These are phyloP conservation scores for Sideroxylon spinosum DNA, from an alignment of 179 eudicot genomes.

Conservation along the genomic window DNA sequence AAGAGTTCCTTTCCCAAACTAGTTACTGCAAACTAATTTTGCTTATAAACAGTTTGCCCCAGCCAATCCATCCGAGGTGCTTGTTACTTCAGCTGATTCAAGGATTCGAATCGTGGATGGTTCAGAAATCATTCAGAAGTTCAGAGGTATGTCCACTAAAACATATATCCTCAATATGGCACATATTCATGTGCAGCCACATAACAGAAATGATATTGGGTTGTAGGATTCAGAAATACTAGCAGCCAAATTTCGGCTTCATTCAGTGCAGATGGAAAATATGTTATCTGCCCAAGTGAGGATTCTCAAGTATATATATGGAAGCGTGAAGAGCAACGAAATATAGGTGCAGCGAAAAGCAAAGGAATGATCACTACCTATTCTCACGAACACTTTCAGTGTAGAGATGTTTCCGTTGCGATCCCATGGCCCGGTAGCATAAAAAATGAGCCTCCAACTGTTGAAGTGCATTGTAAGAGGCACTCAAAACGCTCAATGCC, in stretches of 20 bases:
- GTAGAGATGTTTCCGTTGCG: conserved; percentile 78
- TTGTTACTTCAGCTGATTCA: conserved; percentile 89
- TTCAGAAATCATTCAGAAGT: conserved; percentile 55
- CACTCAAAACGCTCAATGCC: conserved; percentile 40
- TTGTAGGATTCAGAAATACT: conserved; percentile 43
- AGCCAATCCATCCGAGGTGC: conserved; percentile 65
- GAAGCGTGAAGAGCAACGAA: conserved; percentile 59
- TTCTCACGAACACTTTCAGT: conserved; percentile 64
- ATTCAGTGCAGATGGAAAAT: conserved; percentile 61
- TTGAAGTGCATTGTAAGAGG: conserved; percentile 50
- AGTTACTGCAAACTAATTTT: conserved; percentile 6
- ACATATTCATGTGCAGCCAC: neutral
- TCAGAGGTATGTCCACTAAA: conserved; percentile 43
- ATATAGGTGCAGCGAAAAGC: conserved; percentile 32
- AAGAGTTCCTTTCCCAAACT: no score
- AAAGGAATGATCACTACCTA: conserved; percentile 32
- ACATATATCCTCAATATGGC: neutral
- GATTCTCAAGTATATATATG: conserved; percentile 84
- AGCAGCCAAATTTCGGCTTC: conserved; percentile 85
- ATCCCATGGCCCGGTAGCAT: conserved; percentile 78
- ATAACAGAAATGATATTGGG: neutral
- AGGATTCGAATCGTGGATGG: conserved; percentile 67
- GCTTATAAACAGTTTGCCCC: conserved; percentile 53
- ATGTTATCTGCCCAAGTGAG: conserved; percentile 78
- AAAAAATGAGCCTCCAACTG: conserved; percentile 50